phyloP scores from a whole-genome alignment of 2,329 filamentous ascomycete species.

The Epichloe uncinata region DNA sequence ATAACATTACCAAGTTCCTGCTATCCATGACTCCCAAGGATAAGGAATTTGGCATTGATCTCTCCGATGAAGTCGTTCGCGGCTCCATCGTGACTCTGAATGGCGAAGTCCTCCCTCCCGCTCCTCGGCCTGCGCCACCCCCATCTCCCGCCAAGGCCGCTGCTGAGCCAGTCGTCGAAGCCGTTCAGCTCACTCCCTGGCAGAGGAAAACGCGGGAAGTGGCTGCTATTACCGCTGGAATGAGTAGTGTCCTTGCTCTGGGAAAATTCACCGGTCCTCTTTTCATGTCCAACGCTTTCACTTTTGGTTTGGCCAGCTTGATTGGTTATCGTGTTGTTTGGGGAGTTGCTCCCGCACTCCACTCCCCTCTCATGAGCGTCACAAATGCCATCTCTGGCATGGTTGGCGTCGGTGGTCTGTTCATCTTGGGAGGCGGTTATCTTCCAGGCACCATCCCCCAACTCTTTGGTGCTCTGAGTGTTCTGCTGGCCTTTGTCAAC shows the following conservation, averaged over 20 bases:
- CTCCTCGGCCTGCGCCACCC: slow-evolving; percentile 53
- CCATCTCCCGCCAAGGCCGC: slow-evolving; percentile 34
- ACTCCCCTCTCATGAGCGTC: slow-evolving; percentile 83
- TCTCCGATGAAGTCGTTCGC: slow-evolving; percentile 74
- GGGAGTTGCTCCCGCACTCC: slow-evolving; percentile 71
- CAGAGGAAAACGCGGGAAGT: slow-evolving; percentile 70
- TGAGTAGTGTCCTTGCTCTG: slow-evolving; percentile 61
- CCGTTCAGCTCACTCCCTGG: slow-evolving; percentile 64
- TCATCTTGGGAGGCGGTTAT: slow-evolving; percentile 75
- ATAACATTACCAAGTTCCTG: slow-evolving; percentile 84
- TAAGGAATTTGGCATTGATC: slow-evolving; percentile 66
- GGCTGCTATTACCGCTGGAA: slow-evolving; percentile 58
- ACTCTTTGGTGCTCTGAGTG: slow-evolving; percentile 62
- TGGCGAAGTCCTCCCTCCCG: slow-evolving; percentile 62
- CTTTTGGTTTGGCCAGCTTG: slow-evolving; percentile 68
- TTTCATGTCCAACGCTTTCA: slow-evolving; percentile 83
- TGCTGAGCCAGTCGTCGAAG: slow-evolving; percentile 34
- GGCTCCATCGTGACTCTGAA: slow-evolving; percentile 72
- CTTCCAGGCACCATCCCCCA: slow-evolving; percentile 69
- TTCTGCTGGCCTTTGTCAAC: slow-evolving; percentile 77
- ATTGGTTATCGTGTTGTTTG: slow-evolving; percentile 84
- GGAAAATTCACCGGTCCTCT: slow-evolving; percentile 71
- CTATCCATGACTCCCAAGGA: slow-evolving; percentile 69
- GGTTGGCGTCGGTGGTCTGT: slow-evolving; percentile 80
- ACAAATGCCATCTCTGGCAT: slow-evolving; percentile 89